Evolutionary conservation across 31 red algal species (phyloP).

Genomic region (Odonthalia washingtoniensis): DNA sequence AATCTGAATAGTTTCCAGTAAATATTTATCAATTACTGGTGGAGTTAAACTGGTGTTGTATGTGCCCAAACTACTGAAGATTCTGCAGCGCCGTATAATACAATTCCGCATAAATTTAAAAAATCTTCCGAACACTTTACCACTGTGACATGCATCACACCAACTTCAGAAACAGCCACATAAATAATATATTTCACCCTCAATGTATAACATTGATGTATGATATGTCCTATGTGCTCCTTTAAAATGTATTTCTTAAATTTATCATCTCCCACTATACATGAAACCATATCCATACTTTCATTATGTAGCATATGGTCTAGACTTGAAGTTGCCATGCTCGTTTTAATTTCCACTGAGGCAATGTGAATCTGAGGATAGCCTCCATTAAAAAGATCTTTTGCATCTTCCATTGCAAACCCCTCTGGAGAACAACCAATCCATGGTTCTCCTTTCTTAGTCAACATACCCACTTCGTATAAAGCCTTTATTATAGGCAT

Average conservation of each 20-base stretch:
- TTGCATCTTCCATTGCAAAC: not conserved
- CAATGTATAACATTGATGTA: slow-evolving; percentile 6
- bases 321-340: slow-evolving; percentile 5
- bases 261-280: slow-evolving; percentile 7
- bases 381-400: not conserved
- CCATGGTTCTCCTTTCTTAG: no score
- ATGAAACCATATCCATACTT: not conserved
- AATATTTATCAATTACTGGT: not conserved
- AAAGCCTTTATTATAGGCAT: not conserved
- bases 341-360: slow-evolving; percentile 6
- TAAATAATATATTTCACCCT: not conserved
- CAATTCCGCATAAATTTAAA: not conserved
- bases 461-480: not conserved
- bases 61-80: slow-evolving; percentile 35
- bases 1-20: not conserved
- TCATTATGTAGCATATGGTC: not conserved
- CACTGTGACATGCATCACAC: not conserved
- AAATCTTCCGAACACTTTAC: not conserved
- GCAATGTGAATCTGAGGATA: not conserved
- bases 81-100: not conserved
- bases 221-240: not conserved
- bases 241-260: not conserved
- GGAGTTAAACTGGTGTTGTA: not conserved
- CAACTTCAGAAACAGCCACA: slow-evolving; percentile 11
- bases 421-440: slow-evolving; percentile 17